Evolutionary conservation across 2,329 filamentous ascomycete species (phyloP).

Genomic region (Aspergillus pseudoglaucus): DNA sequence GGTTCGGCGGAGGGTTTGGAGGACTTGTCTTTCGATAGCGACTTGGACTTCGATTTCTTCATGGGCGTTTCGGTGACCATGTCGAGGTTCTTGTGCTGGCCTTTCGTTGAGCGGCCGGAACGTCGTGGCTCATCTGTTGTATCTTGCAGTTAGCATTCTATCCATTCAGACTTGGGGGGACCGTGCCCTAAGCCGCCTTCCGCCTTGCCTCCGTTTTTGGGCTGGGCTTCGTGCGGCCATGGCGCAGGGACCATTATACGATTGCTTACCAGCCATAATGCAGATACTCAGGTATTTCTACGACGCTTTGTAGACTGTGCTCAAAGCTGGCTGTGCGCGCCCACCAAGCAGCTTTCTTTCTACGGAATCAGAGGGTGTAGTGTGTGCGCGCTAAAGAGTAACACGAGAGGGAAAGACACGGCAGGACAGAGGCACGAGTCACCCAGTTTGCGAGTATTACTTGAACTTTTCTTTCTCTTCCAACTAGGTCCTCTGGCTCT

Average conservation of each 20-base stretch:
- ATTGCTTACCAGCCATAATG: constrained; percentile 58
- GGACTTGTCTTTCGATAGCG: constrained; percentile 40
- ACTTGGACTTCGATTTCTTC: constrained; percentile 43
- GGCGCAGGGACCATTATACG: constrained; percentile 21
- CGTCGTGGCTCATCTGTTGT: constrained; percentile 76
- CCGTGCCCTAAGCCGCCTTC: neutral
- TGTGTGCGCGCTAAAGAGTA: constrained; percentile 26
- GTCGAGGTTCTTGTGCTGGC: constrained; percentile 88
- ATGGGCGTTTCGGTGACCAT: constrained; percentile 53
- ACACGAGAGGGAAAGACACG: constrained; percentile 33
- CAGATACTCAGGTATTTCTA: constrained; percentile 33
- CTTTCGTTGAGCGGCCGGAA: constrained; percentile 93
- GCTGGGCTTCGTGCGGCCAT: constrained; percentile 2
- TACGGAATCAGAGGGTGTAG: constrained; percentile 29
- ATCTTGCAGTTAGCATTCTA: constrained; percentile 24
- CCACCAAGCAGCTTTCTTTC: constrained; percentile 28
- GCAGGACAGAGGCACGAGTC: constrained; percentile 19
- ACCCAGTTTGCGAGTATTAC: constrained; percentile 27
- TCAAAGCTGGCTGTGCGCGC: constrained; percentile 16
- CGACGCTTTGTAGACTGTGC: constrained; percentile 22
- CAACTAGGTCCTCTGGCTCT: constrained; percentile 9
- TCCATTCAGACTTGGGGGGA: constrained; percentile 4
- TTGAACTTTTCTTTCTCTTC: constrained; percentile 19
- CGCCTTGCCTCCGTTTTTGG: neutral
- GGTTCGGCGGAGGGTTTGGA: constrained; percentile 44